Evolutionary conservation across 2,329 filamentous ascomycete species (phyloP).

Genomic region (Laburnicola sp.): DNA sequence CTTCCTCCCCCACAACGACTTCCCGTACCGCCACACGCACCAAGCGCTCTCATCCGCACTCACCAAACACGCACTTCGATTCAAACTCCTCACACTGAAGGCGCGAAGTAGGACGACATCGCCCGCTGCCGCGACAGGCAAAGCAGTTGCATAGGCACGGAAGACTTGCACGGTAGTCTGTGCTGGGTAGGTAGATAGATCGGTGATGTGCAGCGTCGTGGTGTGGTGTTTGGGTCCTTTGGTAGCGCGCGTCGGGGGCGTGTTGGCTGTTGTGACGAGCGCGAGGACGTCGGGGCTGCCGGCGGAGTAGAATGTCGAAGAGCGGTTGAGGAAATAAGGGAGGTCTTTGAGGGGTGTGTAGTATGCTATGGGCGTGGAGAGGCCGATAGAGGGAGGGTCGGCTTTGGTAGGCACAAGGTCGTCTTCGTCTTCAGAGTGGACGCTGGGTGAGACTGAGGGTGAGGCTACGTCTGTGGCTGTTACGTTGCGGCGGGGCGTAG

Average conservation of each 20-base stretch:
- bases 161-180: slow-evolving; percentile 47
- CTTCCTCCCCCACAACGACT: slow-evolving; percentile 33
- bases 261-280: slow-evolving; percentile 44
- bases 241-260: slow-evolving; percentile 42
- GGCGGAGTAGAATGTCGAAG: slow-evolving; percentile 38
- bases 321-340: slow-evolving; percentile 46
- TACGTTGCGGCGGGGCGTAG: slow-evolving; percentile 19
- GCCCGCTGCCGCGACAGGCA: slow-evolving; percentile 47
- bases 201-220: slow-evolving; percentile 48
- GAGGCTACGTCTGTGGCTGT: slow-evolving; percentile 15
- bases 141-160: slow-evolving; percentile 47
- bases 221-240: slow-evolving; percentile 50
- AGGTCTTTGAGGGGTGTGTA: slow-evolving; percentile 51
- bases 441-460: slow-evolving; percentile 8
- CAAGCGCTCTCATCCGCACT: slow-evolving; percentile 51
- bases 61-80: slow-evolving; percentile 40
- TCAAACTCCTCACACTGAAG: slow-evolving; percentile 49
- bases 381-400: slow-evolving; percentile 38
- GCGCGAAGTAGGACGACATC: slow-evolving; percentile 51
- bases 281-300: slow-evolving; percentile 50
- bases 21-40: slow-evolving; percentile 52
- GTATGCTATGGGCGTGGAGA: slow-evolving; percentile 49
- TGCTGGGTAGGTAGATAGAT: slow-evolving; percentile 37
- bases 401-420: slow-evolving; percentile 5
- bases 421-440: slow-evolving; percentile 17